Evolutionary conservation across 177 flowering plant genomes (phyloP), one percentile per base, ranked within the genome.

Genomic region (Telopea speciosissima): DNA sequence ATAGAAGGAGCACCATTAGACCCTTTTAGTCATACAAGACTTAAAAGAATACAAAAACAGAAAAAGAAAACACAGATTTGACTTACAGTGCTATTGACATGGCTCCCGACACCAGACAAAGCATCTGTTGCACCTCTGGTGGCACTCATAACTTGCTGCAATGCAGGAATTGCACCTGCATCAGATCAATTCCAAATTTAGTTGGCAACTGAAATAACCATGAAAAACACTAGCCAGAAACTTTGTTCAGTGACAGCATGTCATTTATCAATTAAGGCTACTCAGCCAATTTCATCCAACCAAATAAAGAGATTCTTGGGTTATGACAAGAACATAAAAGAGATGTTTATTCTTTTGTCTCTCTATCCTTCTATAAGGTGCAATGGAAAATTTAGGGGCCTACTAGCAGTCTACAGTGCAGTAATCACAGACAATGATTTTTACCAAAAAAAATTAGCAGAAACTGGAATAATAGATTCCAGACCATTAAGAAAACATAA

Each of bases 91-190:
- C 61, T 67, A 73, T 91, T 93, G 28, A 89, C 85, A 72, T 90
- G 92, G 72, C 88, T 77, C 28, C 84, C 85, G 66, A 86, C 86
- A 78, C 93, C 96, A 75, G 97, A 90, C 72, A 93, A 86, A 11
- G 87, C 92, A 83, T 88, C 85, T n/a, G 97, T 87, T 54, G 98
- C 99, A 68, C 99, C 99, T 76, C 93, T 86, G 14, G 99, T 77
- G 44, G 99, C 96, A 79, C 81, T 78, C 90, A 86, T 87, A n/a
- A 90, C 89, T 83, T 90, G 87, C 60, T 81, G 82, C 69, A 96
- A 67, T 60, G 85, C 81, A 10, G 99, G 99, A 66, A 91, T 82
- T 45, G 91, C 91, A 82, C 96, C 98, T 92, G 73, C 40, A 58
- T 26, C 22, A 56, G 26, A 59, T 60, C 10, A 52, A 71, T 31